A percentile compares a stretch with the other conserved stretches of the same genome.
Conservation (phyloP, 1,284 basidiomycete genomes). For the Leucoagaricus sp. region DNA sequence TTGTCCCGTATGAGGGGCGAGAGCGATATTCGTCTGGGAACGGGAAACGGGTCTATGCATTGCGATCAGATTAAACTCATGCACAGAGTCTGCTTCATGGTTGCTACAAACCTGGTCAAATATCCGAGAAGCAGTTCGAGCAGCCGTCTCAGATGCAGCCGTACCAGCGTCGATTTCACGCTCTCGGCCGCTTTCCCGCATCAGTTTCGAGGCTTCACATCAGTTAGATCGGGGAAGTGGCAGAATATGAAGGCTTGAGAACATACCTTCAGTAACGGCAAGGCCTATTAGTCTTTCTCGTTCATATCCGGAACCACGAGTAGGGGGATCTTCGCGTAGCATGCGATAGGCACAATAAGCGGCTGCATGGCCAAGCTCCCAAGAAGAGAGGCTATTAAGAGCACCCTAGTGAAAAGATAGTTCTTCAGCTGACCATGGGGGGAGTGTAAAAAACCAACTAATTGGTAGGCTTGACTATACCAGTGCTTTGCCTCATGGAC, state of each 20-base stretch:
- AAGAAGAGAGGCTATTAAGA: constrained; percentile 44
- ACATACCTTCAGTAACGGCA: constrained; percentile 61
- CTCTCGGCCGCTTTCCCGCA: constrained; percentile 44
- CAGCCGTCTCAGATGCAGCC: constrained; percentile 54
- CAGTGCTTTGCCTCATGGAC: constrained; percentile 55
- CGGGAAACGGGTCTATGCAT: constrained; percentile 33
- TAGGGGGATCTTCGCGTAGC: constrained; percentile 57
- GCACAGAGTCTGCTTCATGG: constrained; percentile 11
- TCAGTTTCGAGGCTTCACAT: constrained; percentile 41
- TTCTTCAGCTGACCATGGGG: background rate
- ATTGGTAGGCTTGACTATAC: constrained; percentile 62
- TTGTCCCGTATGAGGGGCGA: constrained; percentile 31
- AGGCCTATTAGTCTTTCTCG: constrained; percentile 62
- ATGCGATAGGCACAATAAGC: constrained; percentile 69
- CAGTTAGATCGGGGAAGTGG: background rate
- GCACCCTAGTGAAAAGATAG: constrained; percentile 37
- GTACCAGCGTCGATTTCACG: constrained; percentile 45
- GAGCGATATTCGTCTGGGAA: constrained; percentile 35
- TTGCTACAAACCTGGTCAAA: constrained; percentile 41
- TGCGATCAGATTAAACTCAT: too few species aligned
- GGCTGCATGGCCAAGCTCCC: constrained; percentile 66
- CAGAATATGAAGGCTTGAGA: background rate
- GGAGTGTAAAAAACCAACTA: constrained; percentile 16
- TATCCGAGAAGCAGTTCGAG: constrained; percentile 54
- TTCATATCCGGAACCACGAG: constrained; percentile 54